Base-by-base conservation (phyloP, 805 yeast species). In the Hanseniaspora lachancei region DNA sequence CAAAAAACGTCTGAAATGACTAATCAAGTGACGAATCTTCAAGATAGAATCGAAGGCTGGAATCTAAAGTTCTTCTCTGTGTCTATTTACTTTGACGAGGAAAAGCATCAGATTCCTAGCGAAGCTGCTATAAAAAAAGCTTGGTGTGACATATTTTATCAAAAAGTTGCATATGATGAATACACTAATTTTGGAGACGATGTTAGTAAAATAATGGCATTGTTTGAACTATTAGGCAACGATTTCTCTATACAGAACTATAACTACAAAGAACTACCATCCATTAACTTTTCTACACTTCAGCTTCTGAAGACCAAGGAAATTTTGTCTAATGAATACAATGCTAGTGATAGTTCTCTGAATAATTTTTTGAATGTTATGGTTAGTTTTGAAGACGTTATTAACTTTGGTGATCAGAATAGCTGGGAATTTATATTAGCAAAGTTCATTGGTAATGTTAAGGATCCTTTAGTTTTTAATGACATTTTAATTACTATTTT, bases 401-500 rank as follows among this genome's bases (percentile, higher is more conserved):
- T 62, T 21, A 55, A 56, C 3, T 59, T 61, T 18, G 18, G n/a
- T 1, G 58, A 58, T 9, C 42, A 60, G 5, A 66, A 68, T 6
- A 58, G 62, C 8, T 63, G 63, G 12, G 66, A 66, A 16, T 65
- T 66, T 21, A 64, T 43, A n/a, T 8, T 51, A 23, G 43, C 55
- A 5, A 51, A 32, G 18, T 51, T 51, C 38, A 41, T 51, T 24
- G 27, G 38, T 9, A 43, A 47, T 34, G 39, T 51, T 10, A 35
- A 36, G 16, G 29, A 51, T 43, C 55, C 55, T 27, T 35, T 79
- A 23, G 75, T 88, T 64, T 78, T 78, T 56, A 69, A 89, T 40
- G 81, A 82, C 54, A 68, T 93, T 2, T 89, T 97, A 95, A 79
- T 78, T 35, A 74, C 84, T 24, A 70, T 89, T 18, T 74, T 87